These are phyloP conservation scores for Starmerella floricola DNA, from an alignment of 805 yeast species.

Conservation along the genomic window DNA sequence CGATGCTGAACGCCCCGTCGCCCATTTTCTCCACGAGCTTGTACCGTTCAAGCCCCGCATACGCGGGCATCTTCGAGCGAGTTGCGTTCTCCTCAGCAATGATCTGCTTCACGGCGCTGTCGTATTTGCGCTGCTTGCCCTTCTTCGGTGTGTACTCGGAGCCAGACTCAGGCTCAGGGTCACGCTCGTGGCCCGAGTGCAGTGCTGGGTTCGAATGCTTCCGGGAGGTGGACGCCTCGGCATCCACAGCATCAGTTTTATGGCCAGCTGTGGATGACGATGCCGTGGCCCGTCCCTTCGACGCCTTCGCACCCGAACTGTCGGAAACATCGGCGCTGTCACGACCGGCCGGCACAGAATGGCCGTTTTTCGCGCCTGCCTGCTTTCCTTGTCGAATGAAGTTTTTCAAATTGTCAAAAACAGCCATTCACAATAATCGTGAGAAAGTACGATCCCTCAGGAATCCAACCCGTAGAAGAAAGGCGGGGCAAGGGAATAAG, in stretches of 20 bases:
- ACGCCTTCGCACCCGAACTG: too few relatives aligned
- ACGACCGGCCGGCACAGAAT: neutral
- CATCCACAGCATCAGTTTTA: too few relatives aligned
- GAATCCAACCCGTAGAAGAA: neutral
- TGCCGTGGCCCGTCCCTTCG: too few relatives aligned
- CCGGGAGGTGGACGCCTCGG: too few relatives aligned
- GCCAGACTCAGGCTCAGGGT: too few relatives aligned
- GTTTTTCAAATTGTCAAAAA: slow-evolving; percentile 40
- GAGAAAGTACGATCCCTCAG: neutral
- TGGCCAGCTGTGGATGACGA: too few relatives aligned
- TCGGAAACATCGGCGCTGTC: neutral
- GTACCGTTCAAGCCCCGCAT: slow-evolving; percentile 32
- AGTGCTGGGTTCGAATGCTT: too few relatives aligned
- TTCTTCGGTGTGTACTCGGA: slow-evolving; percentile 1
- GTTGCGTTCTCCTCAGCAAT: slow-evolving; percentile 32
- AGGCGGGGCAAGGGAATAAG: too few relatives aligned
- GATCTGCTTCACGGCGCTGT: slow-evolving; percentile 31
- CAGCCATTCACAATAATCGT: slow-evolving; percentile 18
- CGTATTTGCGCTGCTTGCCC: slow-evolving; percentile 25
- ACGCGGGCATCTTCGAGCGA: slow-evolving; percentile 27
- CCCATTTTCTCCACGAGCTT: slow-evolving; percentile 34
- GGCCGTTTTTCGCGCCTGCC: slow-evolving; percentile 32
- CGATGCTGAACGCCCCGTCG: slow-evolving; percentile 80
- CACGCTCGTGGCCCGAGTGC: too few relatives aligned
- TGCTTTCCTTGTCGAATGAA: slow-evolving; percentile 55